These are phyloP conservation scores for Penicillium manginii DNA, from an alignment of 495 filamentous ascomycete species.

Conservation along the genomic window DNA sequence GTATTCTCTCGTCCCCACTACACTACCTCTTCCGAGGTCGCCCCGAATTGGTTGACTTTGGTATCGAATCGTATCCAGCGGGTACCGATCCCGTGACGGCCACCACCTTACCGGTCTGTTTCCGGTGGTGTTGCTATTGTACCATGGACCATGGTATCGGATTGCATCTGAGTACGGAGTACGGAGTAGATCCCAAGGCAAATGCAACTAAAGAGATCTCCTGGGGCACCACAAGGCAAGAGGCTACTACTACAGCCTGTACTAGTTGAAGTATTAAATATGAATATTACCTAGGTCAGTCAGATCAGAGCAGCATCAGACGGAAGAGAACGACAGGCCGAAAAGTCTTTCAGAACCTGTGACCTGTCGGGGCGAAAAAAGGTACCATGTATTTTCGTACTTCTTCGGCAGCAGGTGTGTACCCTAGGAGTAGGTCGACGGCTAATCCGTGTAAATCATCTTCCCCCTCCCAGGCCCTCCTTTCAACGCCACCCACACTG, in stretches of 20 bases:
- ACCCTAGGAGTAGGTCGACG: conserved; percentile 7
- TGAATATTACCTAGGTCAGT: no score
- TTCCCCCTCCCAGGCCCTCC: neutral
- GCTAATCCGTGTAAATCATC: conserved; percentile 5
- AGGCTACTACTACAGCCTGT: neutral
- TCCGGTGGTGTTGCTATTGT: conserved; percentile 15
- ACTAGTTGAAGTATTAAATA: no score
- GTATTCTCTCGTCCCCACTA: conserved; percentile 7
- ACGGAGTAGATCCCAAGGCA: conserved; percentile 2
- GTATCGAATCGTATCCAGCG: neutral
- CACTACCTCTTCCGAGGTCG: conserved; percentile 30
- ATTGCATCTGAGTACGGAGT: neutral
- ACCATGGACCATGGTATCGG: neutral
- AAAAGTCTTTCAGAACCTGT: conserved; percentile 10
- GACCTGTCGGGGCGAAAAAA: conserved; percentile 16
- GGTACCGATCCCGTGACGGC: conserved; percentile 12
- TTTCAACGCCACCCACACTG: conserved; percentile 12
- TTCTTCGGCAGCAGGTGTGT: conserved; percentile 1
- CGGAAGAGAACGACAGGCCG: neutral
- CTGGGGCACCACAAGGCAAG: neutral
- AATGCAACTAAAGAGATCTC: neutral
- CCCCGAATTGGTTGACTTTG: conserved; percentile 15
- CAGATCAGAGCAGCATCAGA: neutral
- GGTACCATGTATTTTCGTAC: conserved; percentile 5
- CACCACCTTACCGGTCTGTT: conserved; percentile 30